Conservation (phyloP, 179 eudicot genomes). For the Beta lomatogona region DNA sequence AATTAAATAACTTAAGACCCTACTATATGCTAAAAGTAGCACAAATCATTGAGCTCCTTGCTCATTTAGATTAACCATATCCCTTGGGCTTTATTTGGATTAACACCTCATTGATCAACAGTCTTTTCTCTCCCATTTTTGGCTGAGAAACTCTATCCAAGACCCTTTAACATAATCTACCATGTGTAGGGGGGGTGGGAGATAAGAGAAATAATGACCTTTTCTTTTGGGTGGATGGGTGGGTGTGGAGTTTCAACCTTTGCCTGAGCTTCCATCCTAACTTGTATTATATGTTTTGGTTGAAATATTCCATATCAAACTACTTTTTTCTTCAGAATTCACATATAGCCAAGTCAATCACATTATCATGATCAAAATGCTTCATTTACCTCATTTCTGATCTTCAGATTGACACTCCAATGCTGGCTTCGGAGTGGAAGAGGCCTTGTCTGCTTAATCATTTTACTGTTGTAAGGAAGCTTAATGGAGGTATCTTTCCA, state of each 20-base stretch:
- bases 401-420: conserved; percentile 84
- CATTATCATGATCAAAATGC: neutral
- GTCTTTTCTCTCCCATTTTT: too few species aligned
- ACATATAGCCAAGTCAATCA: neutral
- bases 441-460: conserved; percentile 74
- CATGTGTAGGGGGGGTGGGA: too few species aligned
- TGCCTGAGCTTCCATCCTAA: neutral
- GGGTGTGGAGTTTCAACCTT: neutral
- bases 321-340: neutral
- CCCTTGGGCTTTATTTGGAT: too few species aligned
- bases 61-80: neutral
- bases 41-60: neutral
- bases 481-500: conserved; percentile 74
- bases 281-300: neutral
- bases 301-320: neutral
- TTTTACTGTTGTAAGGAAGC: conserved; percentile 81
- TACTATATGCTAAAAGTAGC: neutral
- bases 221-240: neutral
- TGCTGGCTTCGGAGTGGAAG: conserved; percentile 81
- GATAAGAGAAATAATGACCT: too few species aligned
- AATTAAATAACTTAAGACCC: neutral
- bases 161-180: too few species aligned
- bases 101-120: too few species aligned
- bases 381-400: neutral
- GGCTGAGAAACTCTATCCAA: too few species aligned